Base-by-base conservation (phyloP, 352 stramenopile genomes). In the Phytophthora multivora region DNA sequence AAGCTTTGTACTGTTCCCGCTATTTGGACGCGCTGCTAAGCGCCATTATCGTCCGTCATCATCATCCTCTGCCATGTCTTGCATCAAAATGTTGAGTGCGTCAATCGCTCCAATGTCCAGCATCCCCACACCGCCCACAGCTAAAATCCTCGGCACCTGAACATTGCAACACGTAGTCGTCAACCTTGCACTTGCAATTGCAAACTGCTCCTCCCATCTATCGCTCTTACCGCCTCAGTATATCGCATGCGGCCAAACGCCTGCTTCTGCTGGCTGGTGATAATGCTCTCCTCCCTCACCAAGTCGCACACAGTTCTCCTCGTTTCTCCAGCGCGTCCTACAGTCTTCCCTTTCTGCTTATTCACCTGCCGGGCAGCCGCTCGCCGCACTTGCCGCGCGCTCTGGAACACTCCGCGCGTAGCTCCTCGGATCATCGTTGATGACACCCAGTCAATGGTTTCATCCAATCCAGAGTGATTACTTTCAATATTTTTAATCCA, bases 11-110 rank as follows among this genome's bases (percentile, higher is more conserved):
- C 47, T 59, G 26, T 18, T 5, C 28, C 16, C 70, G 62, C 61
- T 75, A 75, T 71, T 72, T 71, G 15, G 30, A 59, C 16, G 58
- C 59, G 59, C 59, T 73, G 59, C 53, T 2, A 60, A 71, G 68
- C 52, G 61, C 78, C 42, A 41, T 73, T 89, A 91, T 91, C 82
- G 82, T 15, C 82, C 82, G 48, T 91, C 82, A 46, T 91, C 82
- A 59, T 90, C 82, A 25, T 90, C 82, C 10, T 63, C 71, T 13
- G 55, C 60, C 31, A 91, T 59, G 42, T 76, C 77, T 26, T 80
- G 58, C 30, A 73, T 26, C 26, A 77, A 53, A 15, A 77, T 21
- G 15, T 73, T 63, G 23, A 86, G 53, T n/a, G 63, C 78, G 46
- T 88, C 71, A 25, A 86, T 61, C 19, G 71, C 55, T 25, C 75